Evolutionary conservation across 805 yeast genomes (phyloP).

Genomic region (Allodekkera sacchari): DNA sequence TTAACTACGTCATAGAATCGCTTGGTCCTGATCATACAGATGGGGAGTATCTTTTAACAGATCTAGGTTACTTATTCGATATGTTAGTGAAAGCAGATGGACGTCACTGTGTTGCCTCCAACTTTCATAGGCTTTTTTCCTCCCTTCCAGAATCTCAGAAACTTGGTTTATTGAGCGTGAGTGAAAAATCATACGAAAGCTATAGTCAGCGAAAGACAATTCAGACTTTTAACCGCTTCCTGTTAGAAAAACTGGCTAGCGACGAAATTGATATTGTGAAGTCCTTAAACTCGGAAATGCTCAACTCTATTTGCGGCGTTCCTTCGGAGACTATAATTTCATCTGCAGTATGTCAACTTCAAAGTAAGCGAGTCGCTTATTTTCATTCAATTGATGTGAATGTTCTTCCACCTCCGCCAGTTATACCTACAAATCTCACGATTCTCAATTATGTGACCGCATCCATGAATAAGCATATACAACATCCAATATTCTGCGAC

Average conservation of each 20-base stretch:
- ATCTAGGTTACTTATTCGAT: conserved; percentile 82
- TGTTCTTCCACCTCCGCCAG: conserved; percentile 26
- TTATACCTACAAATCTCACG: conserved; percentile 22
- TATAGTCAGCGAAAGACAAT: conserved; percentile 35
- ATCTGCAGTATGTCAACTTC: conserved; percentile 31
- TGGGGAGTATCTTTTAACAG: conserved; percentile 52
- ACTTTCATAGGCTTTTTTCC: conserved; percentile 53
- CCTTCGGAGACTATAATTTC: conserved; percentile 33
- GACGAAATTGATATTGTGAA: conserved; percentile 37
- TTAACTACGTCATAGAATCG: conserved; percentile 51
- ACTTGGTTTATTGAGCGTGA: conserved; percentile 45
- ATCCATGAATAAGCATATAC: conserved; percentile 44
- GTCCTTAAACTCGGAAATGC: conserved; percentile 9
- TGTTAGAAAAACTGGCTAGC: conserved; percentile 40
- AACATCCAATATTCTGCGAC: conserved; percentile 45
- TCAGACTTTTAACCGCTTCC: conserved; percentile 50
- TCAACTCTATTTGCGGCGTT: conserved; percentile 32
- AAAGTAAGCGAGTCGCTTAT: conserved; percentile 26
- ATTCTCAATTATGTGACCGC: conserved; percentile 54
- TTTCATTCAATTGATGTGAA: conserved; percentile 37
- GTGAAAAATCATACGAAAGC: conserved; percentile 36
- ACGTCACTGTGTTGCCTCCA: conserved; percentile 70
- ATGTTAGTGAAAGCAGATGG: conserved; percentile 83
- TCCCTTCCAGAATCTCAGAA: conserved; percentile 41
- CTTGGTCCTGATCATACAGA: conserved; percentile 45